Conservation (phyloP, 192 early-diverging fungal genomes). For the Coemansia sp. region DNA sequence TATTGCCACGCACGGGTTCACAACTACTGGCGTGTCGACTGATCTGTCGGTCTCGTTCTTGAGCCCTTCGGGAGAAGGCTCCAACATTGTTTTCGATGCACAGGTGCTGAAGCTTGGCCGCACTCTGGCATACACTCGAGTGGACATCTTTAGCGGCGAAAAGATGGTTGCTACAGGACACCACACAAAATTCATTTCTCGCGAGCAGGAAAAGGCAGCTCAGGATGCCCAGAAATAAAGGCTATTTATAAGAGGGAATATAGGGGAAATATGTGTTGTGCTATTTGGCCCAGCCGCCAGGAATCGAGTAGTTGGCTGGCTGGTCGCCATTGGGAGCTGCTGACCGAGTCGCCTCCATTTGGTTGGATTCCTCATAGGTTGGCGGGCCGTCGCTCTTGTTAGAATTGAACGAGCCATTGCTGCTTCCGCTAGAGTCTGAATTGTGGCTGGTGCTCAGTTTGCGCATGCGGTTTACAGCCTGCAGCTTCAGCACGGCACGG, state of each 20-base stretch:
- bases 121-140: constrained; percentile 51
- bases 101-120: constrained; percentile 49
- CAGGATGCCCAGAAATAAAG: background rate
- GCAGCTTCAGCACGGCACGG: constrained; percentile 52
- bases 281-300: constrained; percentile 23
- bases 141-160: constrained; percentile 42
- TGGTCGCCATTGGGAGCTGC: background rate
- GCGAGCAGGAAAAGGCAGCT: constrained; percentile 15
- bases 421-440: background rate
- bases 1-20: constrained; percentile 42
- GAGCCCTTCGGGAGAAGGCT: constrained; percentile 41
- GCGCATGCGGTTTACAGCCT: constrained; percentile 51
- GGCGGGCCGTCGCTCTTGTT: constrained; percentile 9
- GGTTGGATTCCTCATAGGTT: background rate
- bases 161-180: constrained; percentile 51
- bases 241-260: too few species aligned
- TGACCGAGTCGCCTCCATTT: background rate
- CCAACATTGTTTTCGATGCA: constrained; percentile 40
- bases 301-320: constrained; percentile 8
- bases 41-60: constrained; percentile 53
- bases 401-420: constrained; percentile 12
- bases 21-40: constrained; percentile 47
- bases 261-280: background rate
- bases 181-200: constrained; percentile 53
- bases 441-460: constrained; percentile 25